Conservation (phyloP, 2,329 filamentous ascomycete species). For the Fonsecaea monophora region DNA sequence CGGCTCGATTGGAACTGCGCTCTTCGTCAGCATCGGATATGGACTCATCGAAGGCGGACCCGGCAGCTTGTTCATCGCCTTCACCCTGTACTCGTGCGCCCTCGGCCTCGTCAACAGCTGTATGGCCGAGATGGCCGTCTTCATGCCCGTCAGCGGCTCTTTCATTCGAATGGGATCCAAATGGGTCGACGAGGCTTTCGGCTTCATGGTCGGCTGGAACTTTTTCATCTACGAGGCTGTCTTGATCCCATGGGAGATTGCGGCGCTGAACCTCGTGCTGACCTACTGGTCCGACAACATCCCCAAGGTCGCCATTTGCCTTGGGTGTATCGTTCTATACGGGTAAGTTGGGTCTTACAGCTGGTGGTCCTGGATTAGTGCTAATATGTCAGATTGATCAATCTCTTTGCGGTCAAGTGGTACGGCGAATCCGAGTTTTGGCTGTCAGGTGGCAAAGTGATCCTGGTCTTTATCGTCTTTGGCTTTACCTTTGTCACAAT, state of each 20-base stretch:
- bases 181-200: constrained; percentile 52
- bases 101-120: constrained; percentile 41
- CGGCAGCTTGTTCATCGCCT: constrained; percentile 45
- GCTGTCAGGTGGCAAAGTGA: constrained; percentile 71
- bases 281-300: constrained; percentile 50
- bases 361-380: neutral
- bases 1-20: constrained; percentile 46
- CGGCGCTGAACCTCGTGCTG: constrained; percentile 49
- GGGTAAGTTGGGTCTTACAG: constrained; percentile 33
- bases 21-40: constrained; percentile 47
- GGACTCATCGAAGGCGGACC: constrained; percentile 46
- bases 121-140: constrained; percentile 51
- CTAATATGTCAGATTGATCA: constrained; percentile 59
- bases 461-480: constrained; percentile 69
- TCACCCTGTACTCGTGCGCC: constrained; percentile 21
- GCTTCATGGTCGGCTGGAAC: constrained; percentile 56
- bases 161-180: constrained; percentile 48
- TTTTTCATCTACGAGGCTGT: constrained; percentile 53
- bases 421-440: constrained; percentile 73
- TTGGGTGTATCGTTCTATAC: constrained; percentile 50
- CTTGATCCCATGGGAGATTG: constrained; percentile 49
- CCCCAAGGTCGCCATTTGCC: constrained; percentile 48
- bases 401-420: constrained; percentile 70
- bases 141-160: constrained; percentile 49
- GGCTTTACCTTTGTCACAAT: constrained; percentile 82